Base-by-base conservation (phyloP, 2,329 filamentous ascomycete species). In the Beauveria scarabaeidicola region DNA sequence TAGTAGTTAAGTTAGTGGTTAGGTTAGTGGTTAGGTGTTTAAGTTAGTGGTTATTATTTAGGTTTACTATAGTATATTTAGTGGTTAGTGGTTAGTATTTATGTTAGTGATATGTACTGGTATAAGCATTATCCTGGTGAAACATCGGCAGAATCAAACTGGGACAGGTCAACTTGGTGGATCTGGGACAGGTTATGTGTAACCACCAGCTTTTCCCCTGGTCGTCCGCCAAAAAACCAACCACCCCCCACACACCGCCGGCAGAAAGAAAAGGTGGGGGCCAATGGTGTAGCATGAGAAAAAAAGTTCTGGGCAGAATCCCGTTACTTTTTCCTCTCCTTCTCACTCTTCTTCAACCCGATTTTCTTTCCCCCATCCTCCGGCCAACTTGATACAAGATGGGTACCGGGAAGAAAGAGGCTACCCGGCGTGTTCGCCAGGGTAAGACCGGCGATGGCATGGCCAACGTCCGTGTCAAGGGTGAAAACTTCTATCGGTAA, bases 401-500 rank as follows among this genome's bases (percentile, higher is more conserved):
- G 91, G 91, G 91, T 76, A 88, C 86, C 68, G 87, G 85, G 69
- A 97, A 97, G 82, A 97, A 97, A 76, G 93, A 97, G 77, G 86
- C 85, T 64, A 83, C 79, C 73, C 87, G 93, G 77, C 88, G 89
- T 73, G 82, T 82, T 78, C 89, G 91, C 73, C 86, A 97, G 82
- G 91, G 90, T 67, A 93, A 92, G 78, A 83, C 83, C 53, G 83
- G 84, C 66, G 88, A 94, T 84, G 91, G 91, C 73, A 91, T 96
- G 84, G 86, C 78, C 69, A 97, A 97, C 77, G 90, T 97, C 70
- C 90, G 87, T 69, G 81, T 86, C 68, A 99, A 99, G 78, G 94
- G 94, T 77, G 93, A 97, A 81, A 97, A 97, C 80, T 99, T 97
- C 78, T 97, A 97, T 79, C 86, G 90, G 81, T 88, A 78, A 65